phyloP scores from a whole-genome alignment of 305 asterid genomes.

The Coffea humblotiana region DNA sequence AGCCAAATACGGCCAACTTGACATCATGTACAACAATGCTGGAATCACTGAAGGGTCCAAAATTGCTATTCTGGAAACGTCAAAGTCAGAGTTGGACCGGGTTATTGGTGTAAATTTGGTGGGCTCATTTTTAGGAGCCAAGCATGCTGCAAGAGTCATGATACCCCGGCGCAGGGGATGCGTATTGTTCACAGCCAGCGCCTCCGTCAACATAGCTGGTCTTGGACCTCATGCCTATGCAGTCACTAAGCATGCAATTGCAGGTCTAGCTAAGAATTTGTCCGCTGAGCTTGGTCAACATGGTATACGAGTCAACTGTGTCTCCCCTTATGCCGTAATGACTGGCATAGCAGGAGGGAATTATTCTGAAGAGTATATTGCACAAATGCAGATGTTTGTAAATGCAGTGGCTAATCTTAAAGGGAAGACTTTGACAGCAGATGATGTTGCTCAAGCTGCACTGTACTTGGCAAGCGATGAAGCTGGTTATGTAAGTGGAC shows the following conservation, averaged over 20 bases:
- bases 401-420: constrained; percentile 10
- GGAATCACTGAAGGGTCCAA: constrained; percentile 4
- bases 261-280: constrained; percentile 26
- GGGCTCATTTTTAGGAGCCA: constrained; percentile 33
- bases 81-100: constrained; percentile 12
- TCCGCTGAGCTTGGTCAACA: constrained; percentile 24
- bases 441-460: constrained; percentile 50
- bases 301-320: constrained; percentile 35
- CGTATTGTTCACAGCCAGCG: constrained; percentile 31
- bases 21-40: constrained; percentile 30
- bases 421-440: constrained; percentile 14
- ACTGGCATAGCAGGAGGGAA: neutral
- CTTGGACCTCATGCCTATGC: constrained; percentile 27
- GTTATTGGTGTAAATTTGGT: constrained; percentile 19
- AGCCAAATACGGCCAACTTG: constrained; percentile 19
- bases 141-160: constrained; percentile 37
- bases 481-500: constrained; percentile 48
- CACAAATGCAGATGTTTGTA: neutral
- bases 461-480: constrained; percentile 57
- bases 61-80: constrained; percentile 5
- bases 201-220: constrained; percentile 14
- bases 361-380: neutral
- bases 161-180: constrained; percentile 19
- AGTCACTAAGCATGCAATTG: constrained; percentile 24
- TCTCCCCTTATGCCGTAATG: constrained; percentile 30